Conservation (phyloP, 805 yeast genomes). For the Spathaspora boniae region DNA sequence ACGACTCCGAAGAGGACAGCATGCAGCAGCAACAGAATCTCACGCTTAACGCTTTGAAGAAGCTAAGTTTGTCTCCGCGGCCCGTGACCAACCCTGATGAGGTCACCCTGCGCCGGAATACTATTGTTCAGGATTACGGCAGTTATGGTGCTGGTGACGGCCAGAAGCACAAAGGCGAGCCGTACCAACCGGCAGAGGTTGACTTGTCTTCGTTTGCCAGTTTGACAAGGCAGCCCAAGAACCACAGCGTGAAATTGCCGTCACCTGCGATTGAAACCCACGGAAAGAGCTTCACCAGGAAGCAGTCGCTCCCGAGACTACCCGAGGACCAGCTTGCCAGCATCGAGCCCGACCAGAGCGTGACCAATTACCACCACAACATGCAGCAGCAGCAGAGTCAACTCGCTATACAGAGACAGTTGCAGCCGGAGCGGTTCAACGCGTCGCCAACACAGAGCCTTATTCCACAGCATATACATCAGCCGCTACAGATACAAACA, state of each 20-base stretch:
- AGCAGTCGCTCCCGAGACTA: slow-evolving; percentile 9
- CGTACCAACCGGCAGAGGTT: slow-evolving; percentile 45
- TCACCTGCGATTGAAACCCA: slow-evolving; percentile 2
- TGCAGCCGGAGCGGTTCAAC: slow-evolving; percentile 8
- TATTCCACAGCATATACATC: not conserved
- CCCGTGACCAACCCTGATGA: slow-evolving; percentile 30
- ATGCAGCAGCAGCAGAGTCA: slow-evolving; percentile 14
- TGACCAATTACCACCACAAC: slow-evolving; percentile 15
- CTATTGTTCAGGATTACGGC: slow-evolving; percentile 3
- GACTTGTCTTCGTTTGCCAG: slow-evolving; percentile 43
- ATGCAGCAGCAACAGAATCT: slow-evolving; percentile 39
- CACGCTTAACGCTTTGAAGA: slow-evolving; percentile 41
- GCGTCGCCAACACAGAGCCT: slow-evolving; percentile 2
- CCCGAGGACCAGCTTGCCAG: slow-evolving; percentile 8
- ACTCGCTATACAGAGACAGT: slow-evolving; percentile 6
- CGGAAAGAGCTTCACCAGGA: slow-evolving; percentile 3
- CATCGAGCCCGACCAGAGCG: slow-evolving; percentile 1
- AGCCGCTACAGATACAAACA: slow-evolving; percentile 1
- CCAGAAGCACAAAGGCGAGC: slow-evolving; percentile 18
- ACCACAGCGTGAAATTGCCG: slow-evolving; percentile 5
- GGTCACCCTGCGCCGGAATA: slow-evolving; percentile 8
- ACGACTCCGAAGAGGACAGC: slow-evolving; percentile 20
- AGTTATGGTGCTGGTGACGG: not conserved
- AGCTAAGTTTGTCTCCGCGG: slow-evolving; percentile 39
- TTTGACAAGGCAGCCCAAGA: slow-evolving; percentile 41